These are phyloP conservation scores for Tetratostichococcus sp. DNA, from an alignment of 139 green algal genomes.

Conservation along the genomic window DNA sequence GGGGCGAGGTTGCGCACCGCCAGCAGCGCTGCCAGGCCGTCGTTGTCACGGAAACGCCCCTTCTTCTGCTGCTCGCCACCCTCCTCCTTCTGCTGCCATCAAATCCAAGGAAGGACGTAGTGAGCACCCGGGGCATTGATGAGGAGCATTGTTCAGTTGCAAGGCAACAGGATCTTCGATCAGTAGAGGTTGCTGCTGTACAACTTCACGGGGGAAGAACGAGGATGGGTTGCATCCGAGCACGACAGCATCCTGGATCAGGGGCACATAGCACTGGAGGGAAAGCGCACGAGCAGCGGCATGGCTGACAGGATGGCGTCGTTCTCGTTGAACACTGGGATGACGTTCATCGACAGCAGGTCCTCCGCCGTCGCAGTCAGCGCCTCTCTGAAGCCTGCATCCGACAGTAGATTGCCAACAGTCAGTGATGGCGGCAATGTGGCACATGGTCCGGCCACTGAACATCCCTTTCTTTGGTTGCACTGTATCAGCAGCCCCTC, in stretches of 20 bases:
- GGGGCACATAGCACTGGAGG: background rate
- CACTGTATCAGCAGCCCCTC: no score
- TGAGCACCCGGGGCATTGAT: conserved; percentile 1
- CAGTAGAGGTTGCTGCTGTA: no score
- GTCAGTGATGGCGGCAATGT: no score
- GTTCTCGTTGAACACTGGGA: conserved; percentile 73
- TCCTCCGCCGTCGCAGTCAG: conserved; percentile 34
- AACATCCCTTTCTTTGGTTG: no score
- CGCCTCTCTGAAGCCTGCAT: conserved; percentile 21
- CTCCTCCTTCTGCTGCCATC: conserved; percentile 9
- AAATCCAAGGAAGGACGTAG: background rate
- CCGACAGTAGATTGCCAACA: background rate
- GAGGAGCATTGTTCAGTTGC: background rate
- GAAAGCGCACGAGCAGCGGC: background rate
- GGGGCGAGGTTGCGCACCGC: conserved; percentile 15
- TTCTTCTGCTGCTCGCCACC: conserved; percentile 1
- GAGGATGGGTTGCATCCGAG: no score
- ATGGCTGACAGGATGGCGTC: conserved; percentile 37
- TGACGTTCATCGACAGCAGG: conserved; percentile 43
- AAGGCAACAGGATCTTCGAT: no score
- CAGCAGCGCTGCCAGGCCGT: conserved; percentile 53
- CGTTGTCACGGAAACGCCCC: conserved; percentile 59
- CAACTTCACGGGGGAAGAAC: no score
- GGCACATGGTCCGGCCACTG: no score
- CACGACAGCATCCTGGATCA: no score